Conservation (phyloP, 331 rosid species). For the Rosa hybrid region DNA sequence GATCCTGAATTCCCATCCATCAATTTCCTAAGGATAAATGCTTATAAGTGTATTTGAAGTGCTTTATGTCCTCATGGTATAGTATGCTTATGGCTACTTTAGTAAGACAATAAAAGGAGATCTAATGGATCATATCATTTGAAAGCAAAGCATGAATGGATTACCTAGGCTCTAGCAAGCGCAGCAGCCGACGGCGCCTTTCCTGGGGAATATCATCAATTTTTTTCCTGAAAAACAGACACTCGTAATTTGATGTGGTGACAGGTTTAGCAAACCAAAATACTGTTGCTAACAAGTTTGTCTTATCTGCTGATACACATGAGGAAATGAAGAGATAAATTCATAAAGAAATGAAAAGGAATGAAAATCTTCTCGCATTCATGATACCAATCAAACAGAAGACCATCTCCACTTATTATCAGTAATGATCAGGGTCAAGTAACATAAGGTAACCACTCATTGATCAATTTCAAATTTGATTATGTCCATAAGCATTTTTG, state of each 20-base stretch:
- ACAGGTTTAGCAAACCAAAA: background rate
- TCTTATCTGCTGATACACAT: background rate
- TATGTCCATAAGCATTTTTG: background rate
- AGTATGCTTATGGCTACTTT: background rate
- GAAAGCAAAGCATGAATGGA: background rate
- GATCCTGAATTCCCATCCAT: slow-evolving; percentile 11
- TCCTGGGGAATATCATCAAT: slow-evolving; percentile 81
- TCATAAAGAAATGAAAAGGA: background rate
- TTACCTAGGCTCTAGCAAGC: slow-evolving; percentile 66
- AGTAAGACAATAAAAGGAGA: background rate
- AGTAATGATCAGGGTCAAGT: background rate
- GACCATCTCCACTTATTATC: background rate
- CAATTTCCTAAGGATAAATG: background rate
- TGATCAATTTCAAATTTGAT: background rate
- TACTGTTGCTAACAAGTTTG: background rate
- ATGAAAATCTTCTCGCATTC: background rate
- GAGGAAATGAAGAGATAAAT: background rate
- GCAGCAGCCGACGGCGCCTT: slow-evolving; percentile 72
- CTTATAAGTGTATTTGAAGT: background rate
- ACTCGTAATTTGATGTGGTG: background rate
- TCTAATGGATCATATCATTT: background rate
- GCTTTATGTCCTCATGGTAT: background rate
- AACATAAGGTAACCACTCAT: background rate
- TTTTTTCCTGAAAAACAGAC: slow-evolving; percentile 63
- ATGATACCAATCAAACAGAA: background rate